phyloP scores from a whole-genome alignment of 2,329 filamentous ascomycete genomes.

The Tolypocladium ovalisporum region DNA sequence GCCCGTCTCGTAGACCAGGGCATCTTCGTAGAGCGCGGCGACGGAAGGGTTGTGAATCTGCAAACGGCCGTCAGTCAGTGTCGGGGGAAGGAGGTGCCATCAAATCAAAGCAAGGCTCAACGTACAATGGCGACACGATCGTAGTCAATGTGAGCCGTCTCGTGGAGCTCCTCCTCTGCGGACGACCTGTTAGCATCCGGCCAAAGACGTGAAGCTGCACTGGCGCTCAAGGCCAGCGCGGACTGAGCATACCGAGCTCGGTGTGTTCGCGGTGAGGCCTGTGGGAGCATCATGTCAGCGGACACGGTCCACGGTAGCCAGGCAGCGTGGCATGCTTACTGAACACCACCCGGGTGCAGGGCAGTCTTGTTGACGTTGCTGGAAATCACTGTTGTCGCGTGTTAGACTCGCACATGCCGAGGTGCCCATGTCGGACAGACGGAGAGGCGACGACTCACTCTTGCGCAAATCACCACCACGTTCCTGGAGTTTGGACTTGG shows the following conservation, averaged over 20 bases:
- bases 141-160: constrained; percentile 98
- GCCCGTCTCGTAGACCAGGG: constrained; percentile 86
- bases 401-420: neutral
- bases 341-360: constrained; percentile 81
- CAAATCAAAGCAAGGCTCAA: neutral
- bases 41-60: constrained; percentile 86
- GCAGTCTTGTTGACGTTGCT: constrained; percentile 78
- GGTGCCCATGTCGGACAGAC: neutral
- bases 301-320: neutral
- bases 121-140: constrained; percentile 94
- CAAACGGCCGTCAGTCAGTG: constrained; percentile 10
- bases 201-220: neutral
- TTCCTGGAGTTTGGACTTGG: constrained; percentile 25
- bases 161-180: constrained; percentile 82
- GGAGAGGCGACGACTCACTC: constrained; percentile 21
- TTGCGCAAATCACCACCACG: constrained; percentile 28
- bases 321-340: constrained; percentile 47
- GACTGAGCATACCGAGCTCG: constrained; percentile 55
- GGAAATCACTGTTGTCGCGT: constrained; percentile 33
- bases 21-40: constrained; percentile 96
- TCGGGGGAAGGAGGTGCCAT: neutral
- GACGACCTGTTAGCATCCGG: constrained; percentile 10
- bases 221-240: neutral
- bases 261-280: constrained; percentile 84
- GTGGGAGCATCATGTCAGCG: constrained; percentile 15